Percentiles rank a stretch among this genome's conserved stretches.
Evolutionary conservation across 306 rosid genomes (phyloP).

Genomic region (Citrullus amarus): DNA sequence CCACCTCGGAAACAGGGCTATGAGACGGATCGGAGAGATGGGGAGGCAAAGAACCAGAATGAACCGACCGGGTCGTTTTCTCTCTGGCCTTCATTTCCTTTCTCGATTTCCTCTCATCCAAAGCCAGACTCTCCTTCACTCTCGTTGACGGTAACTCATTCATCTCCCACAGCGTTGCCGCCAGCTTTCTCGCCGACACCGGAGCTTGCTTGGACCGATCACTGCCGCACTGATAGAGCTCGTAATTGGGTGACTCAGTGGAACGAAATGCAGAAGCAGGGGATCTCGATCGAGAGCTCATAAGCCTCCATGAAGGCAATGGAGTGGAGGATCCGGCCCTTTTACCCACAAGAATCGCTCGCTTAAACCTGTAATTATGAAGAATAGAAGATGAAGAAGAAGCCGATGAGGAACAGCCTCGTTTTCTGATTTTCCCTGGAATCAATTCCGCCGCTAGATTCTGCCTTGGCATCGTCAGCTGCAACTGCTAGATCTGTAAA

Average conservation of each 20-base stretch:
- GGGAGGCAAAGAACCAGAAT: constrained; percentile 86
- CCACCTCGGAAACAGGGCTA: constrained; percentile 87
- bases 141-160: constrained; percentile 89
- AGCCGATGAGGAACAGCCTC: constrained; percentile 91
- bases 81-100: constrained; percentile 61
- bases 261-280: constrained; percentile 52
- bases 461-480: constrained; percentile 54
- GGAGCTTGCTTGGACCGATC: constrained; percentile 42
- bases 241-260: constrained; percentile 48
- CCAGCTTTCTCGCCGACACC: constrained; percentile 92
- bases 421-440: constrained; percentile 89
- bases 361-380: constrained; percentile 79
- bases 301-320: constrained; percentile 81
- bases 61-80: constrained; percentile 46
- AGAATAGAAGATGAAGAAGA: constrained; percentile 77
- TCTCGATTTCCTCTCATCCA: constrained; percentile 31
- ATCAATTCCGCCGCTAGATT: constrained; percentile 46
- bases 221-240: constrained; percentile 27
- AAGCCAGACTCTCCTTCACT: constrained; percentile 27
- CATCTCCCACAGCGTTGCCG: constrained; percentile 99
- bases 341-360: constrained; percentile 77
- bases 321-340: constrained; percentile 84
- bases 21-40: constrained; percentile 98
- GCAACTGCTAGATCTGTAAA: constrained; percentile 1
- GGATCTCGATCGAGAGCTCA: constrained; percentile 52